These are phyloP conservation scores for Colletotrichum abscissum DNA, from an alignment of 2,329 filamentous ascomycete genomes.

Conservation along the genomic window DNA sequence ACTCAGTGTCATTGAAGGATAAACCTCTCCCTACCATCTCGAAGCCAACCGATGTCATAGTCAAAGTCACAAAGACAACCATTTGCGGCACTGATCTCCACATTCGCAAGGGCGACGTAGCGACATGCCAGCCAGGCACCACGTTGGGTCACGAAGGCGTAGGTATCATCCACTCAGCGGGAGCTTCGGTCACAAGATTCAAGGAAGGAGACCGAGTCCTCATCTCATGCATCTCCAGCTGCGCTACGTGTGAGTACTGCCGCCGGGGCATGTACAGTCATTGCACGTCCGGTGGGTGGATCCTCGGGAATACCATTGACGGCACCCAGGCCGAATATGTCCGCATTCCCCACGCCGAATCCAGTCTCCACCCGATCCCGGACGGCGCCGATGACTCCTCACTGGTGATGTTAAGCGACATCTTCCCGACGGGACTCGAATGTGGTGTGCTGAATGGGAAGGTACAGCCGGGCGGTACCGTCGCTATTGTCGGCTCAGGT, in stretches of 20 bases:
- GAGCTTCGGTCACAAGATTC: constrained; percentile 46
- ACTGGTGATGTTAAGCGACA: constrained; percentile 59
- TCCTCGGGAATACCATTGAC: constrained; percentile 62
- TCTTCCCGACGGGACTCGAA: constrained; percentile 66
- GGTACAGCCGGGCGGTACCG: constrained; percentile 68
- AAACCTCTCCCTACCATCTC: constrained; percentile 42
- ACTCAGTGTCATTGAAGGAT: constrained; percentile 48
- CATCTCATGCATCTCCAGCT: constrained; percentile 50
- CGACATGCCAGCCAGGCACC: constrained; percentile 36
- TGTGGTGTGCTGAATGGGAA: constrained; percentile 67
- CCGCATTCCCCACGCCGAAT: constrained; percentile 73
- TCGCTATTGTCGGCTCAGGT: constrained; percentile 73
- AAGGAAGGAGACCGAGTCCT: constrained; percentile 52
- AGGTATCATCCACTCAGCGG: constrained; percentile 49
- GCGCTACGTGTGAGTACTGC: constrained; percentile 63
- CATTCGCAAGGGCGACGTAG: constrained; percentile 44
- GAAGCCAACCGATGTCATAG: constrained; percentile 45
- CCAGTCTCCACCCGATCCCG: constrained; percentile 72
- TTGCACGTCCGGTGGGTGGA: constrained; percentile 65
- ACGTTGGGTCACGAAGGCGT: constrained; percentile 53
- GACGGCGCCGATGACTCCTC: constrained; percentile 56
- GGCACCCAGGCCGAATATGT: constrained; percentile 69
- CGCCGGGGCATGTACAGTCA: constrained; percentile 62
- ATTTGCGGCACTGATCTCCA: constrained; percentile 51
- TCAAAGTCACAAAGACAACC: constrained; percentile 47